These are phyloP conservation scores for Tuber borchii DNA, from an alignment of 495 filamentous ascomycete species.

Conservation along the genomic window DNA sequence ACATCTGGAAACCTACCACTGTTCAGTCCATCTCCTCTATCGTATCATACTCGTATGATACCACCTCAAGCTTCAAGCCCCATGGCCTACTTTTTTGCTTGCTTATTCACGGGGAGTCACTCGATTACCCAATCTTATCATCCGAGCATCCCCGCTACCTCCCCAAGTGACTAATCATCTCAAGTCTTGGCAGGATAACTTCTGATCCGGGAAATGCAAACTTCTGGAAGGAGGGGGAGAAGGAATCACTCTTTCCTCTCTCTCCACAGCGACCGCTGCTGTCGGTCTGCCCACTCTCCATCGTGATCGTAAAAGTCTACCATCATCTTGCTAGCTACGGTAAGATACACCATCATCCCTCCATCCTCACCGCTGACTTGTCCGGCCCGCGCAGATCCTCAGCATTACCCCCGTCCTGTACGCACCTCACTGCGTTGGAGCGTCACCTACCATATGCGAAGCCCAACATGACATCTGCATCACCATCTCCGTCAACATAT, in stretches of 20 bases:
- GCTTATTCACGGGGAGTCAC: not conserved
- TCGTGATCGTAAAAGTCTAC: not conserved
- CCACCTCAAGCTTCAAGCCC: too few species aligned
- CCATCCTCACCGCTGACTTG: not conserved
- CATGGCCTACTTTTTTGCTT: not conserved
- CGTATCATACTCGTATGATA: too few species aligned
- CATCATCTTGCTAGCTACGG: not conserved
- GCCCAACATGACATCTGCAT: not conserved
- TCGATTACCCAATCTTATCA: not conserved
- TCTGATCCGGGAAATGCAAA: not conserved
- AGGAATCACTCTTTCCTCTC: not conserved
- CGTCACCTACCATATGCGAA: not conserved
- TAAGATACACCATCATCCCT: not conserved
- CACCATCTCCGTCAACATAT: constrained; percentile 5
- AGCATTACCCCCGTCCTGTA: constrained; percentile 13
- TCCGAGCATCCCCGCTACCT: too few species aligned
- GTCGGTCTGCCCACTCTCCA: not conserved
- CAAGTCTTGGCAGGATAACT: not conserved
- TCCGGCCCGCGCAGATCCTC: constrained; percentile 13
- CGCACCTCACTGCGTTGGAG: not conserved
- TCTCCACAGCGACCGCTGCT: not conserved
- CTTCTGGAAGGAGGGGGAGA: not conserved
- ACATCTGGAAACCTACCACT: too few species aligned
- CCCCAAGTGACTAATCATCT: not conserved
- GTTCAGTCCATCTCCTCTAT: not conserved